phyloP scores from a whole-genome alignment of 2,329 filamentous ascomycete species.

The Neofusicoccum parvum region DNA sequence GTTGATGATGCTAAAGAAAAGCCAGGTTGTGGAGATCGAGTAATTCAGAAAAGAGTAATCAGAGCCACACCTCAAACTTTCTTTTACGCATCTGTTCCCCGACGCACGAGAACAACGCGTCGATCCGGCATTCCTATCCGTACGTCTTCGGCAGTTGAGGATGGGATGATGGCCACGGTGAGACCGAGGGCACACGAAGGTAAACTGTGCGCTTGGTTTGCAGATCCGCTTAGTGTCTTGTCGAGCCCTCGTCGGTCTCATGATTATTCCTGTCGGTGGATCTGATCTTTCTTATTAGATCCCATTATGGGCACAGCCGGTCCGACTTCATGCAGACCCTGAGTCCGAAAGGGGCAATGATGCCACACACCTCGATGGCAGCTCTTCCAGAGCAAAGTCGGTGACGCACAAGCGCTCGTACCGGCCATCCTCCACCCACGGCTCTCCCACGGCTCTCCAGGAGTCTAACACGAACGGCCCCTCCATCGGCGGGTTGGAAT shows the following conservation, averaged over 20 bases:
- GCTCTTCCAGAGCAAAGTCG: neutral
- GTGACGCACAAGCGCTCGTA: neutral
- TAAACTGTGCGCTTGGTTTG: neutral
- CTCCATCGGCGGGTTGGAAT: neutral
- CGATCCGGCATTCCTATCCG: neutral
- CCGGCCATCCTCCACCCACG: neutral
- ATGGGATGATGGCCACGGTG: neutral
- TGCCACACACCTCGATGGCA: neutral
- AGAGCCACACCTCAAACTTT: neutral
- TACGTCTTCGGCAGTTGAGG: neutral
- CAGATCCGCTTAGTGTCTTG: neutral
- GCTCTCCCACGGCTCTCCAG: too few species aligned
- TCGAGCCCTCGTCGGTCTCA: too few species aligned
- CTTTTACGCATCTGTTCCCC: neutral
- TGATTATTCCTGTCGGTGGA: neutral
- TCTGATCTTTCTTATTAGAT: neutral
- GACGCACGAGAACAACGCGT: neutral
- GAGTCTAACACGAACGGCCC: neutral
- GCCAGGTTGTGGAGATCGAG: slow-evolving; percentile 9
- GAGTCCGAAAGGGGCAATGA: neutral
- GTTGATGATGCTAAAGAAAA: neutral
- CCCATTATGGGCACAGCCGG: neutral
- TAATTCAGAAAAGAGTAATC: neutral
- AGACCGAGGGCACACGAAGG: neutral
- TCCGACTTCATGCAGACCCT: slow-evolving; percentile 5